Base-by-base conservation (phyloP, 208 protist genomes). In the Phytomonas sp. region DNA sequence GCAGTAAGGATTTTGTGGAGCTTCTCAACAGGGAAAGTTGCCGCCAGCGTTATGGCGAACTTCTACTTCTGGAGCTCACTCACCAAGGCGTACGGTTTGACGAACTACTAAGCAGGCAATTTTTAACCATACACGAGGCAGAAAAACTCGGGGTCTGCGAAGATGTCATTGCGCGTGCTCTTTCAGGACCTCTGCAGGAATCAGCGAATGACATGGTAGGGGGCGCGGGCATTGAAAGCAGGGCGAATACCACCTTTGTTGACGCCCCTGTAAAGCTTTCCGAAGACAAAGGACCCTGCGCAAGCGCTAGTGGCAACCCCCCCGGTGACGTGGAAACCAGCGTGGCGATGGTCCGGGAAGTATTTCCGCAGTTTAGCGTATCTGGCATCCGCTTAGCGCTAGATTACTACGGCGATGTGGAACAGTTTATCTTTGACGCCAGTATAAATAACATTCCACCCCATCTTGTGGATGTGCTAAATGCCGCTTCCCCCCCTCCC, bases 341-440 rank as follows among this genome's bases (percentile, higher is more conserved):
- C 0, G 88, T 91, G 28, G 70, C 67, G 28, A 87, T 94, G 80
- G 83, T 96, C n/a, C 68, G 84, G 68, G 87, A 92, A 17, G 80
- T 96, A 23, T 92, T 96, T 67, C 91, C 91, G 9, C 78, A 91
- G 67, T 94, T 87, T 72, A 79, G 72, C 43, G 40, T 78, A 5
- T 46, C 71, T 0, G 86, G 88, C 46, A 76, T 94, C 0, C 72
- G 80, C 26, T 73, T 79, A 13, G 87, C 88, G 33, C 72, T 96
- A 7, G 71, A 80, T 64, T 94, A 87, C 71, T 96, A 96, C 81
- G 82, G 86, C 72, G 88, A 96, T 75, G 85, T 90, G 46, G 85
- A 96, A 78, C 91, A 94, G 63, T 84, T 96, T 74, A 93, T 96
- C 66, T 71, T 91, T 56, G 91, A 94, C 68, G 91, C 91, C 11